Base-by-base conservation (phyloP, 495 filamentous ascomycete genomes). In the Amphirosellinia nigrospora region DNA sequence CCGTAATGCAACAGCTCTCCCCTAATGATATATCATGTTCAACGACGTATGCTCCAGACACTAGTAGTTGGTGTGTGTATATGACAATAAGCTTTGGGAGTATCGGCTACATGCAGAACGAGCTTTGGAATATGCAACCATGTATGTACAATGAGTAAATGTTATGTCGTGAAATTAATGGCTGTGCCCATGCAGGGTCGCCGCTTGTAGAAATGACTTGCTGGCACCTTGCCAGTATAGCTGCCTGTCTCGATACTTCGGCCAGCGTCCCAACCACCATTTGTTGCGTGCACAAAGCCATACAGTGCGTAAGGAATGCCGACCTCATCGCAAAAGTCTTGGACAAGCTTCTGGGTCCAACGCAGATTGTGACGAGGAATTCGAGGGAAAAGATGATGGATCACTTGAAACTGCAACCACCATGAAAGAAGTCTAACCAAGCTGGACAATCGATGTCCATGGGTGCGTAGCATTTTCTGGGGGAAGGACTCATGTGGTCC, bases 371-470 rank as follows among this genome's bases (percentile, higher is more conserved):
- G 96, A 48, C 96, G 86, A 46, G 96, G 96, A 71, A 99, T 93
- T n/a, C 96, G 88, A 15, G 96, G 96, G 75, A 89, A 99, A 21
- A 99, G 84, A 79, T 99, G 96, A 72, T 99, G 96, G 67, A 99
- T 92, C 38, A 92, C 96, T 79, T 99, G 96, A 79, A 98, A 98
- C 79, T 99, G 96, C 76, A 99, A 82, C 43, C 96, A 21, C 96
- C 96, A 75, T 99, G 96, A 79, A 99, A 88, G 79, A 96, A 99
- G 75, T 99, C 96, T 21, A 99, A 85, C 96, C 96, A 99, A 36
- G 89, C 83, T 1, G 96, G 93, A 77, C 96, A 99, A 77, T 97
- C 95, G 21, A 99, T 91, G 70, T 99, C 96, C 96, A 98, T 98
- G 9, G 96, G 96, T 99, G 67, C 96, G 88, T 60, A 99, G 86